Conservation (phyloP, 352 stramenopile species). For the Phytophthora meadii region DNA sequence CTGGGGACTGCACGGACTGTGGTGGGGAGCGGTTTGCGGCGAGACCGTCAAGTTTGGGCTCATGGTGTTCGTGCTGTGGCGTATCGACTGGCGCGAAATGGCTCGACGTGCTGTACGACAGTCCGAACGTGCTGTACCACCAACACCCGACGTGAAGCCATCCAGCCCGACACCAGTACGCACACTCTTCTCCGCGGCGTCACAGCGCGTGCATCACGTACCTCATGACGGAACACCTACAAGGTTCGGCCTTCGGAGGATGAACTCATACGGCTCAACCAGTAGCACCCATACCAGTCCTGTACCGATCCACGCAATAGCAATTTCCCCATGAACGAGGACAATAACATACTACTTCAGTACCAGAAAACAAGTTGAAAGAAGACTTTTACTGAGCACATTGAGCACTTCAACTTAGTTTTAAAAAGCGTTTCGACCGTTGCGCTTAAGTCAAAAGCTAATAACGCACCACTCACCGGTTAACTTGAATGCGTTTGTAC, state of each 20-base stretch:
- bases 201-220: conserved; percentile 30
- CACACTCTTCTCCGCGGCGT: conserved; percentile 25
- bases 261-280: conserved; percentile 28
- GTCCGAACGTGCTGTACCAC: conserved; percentile 53
- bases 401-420: too few relatives aligned
- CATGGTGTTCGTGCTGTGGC: conserved; percentile 61
- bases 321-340: conserved; percentile 17
- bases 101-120: conserved; percentile 66
- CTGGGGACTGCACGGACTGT: conserved; percentile 64
- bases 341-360: conserved; percentile 1
- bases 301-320: conserved; percentile 24
- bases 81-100: conserved; percentile 82
- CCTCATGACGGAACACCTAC: conserved; percentile 22
- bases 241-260: conserved; percentile 12
- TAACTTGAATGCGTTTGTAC: conserved; percentile 2
- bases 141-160: conserved; percentile 31
- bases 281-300: conserved; percentile 20
- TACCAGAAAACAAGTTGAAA: conserved; percentile 3
- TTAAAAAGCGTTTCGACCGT: neutral
- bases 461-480: neutral
- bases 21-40: conserved; percentile 77
- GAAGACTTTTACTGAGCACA: conserved; percentile 8
- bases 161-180: conserved; percentile 52
- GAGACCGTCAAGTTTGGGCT: conserved; percentile 80
- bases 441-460: neutral